Conservation (phyloP, 2,329 filamentous ascomycete species). For the Trichophyton verrucosum region DNA sequence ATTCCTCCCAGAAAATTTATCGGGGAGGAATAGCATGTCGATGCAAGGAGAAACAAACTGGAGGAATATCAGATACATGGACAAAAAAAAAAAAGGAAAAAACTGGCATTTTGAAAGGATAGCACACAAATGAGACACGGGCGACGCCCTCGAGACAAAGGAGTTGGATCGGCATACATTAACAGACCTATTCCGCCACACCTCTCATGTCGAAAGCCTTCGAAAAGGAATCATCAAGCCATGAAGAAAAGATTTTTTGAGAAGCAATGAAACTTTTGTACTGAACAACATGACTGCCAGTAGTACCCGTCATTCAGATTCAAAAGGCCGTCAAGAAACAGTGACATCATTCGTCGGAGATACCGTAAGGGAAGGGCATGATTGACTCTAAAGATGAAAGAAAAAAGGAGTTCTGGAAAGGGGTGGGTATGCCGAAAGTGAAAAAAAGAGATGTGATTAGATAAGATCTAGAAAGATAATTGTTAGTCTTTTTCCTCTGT, state of each 20-base stretch:
- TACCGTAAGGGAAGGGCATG: neutral
- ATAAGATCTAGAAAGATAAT: conserved; percentile 27
- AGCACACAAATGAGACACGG: conserved; percentile 3
- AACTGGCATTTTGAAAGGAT: conserved; percentile 1
- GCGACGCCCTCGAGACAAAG: conserved; percentile 1
- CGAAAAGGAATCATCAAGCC: conserved; percentile 2
- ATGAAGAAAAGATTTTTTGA: neutral
- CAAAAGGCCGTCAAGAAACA: conserved; percentile 6
- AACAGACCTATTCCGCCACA: conserved; percentile 5
- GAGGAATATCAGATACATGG: neutral
- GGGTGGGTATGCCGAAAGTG: neutral
- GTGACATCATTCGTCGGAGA: conserved; percentile 7
- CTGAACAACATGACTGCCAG: conserved; percentile 11
- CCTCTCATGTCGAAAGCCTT: conserved; percentile 1
- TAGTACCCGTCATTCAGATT: conserved; percentile 12
- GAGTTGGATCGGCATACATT: conserved; percentile 3
- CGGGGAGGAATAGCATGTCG: neutral
- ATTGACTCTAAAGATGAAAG: conserved; percentile 7
- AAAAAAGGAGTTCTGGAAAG: neutral
- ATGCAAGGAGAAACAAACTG: neutral
- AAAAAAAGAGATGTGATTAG: conserved; percentile 20
- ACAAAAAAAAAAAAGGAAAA: conserved; percentile 1
- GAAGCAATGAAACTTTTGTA: conserved; percentile 11
- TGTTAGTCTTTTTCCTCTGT: conserved; percentile 32
- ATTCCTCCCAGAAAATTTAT: neutral